Evolutionary conservation across 495 filamentous ascomycete genomes (phyloP).

Genomic region (Pyronema omphalodes): DNA sequence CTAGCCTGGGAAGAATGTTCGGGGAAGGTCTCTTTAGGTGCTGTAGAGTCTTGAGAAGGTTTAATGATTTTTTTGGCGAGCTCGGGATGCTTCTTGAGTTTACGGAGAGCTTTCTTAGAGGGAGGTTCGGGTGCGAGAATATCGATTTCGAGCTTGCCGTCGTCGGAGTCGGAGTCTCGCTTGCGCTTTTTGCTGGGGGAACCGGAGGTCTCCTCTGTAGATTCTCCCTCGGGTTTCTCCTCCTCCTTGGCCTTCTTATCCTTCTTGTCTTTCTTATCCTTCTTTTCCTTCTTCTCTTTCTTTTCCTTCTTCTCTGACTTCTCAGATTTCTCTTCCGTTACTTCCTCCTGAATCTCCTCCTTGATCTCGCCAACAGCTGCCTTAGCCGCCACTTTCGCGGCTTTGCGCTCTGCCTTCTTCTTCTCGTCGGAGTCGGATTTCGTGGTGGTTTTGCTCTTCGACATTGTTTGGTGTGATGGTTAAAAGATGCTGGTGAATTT

Average conservation of each 20-base stretch:
- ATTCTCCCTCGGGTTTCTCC: neutral
- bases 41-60: constrained; percentile 23
- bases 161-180: constrained; percentile 28
- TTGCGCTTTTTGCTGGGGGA: constrained; percentile 49
- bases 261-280: neutral
- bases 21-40: constrained; percentile 17
- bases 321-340: constrained; percentile 6
- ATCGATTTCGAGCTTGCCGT: constrained; percentile 67
- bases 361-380: constrained; percentile 7
- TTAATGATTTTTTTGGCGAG: constrained; percentile 24
- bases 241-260: neutral
- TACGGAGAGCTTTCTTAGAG: constrained; percentile 75
- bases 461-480: neutral
- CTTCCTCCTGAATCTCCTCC: constrained; percentile 4
- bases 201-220: neutral
- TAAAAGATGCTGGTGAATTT: neutral
- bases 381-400: neutral
- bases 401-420: constrained; percentile 1
- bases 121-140: constrained; percentile 70
- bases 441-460: neutral
- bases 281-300: constrained; percentile 7
- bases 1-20: constrained; percentile 29
- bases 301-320: constrained; percentile 1
- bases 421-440: neutral
- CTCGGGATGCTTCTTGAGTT: constrained; percentile 45